Evolutionary conservation across 805 yeast species (phyloP).

Genomic region (Allodekkera sacchari): DNA sequence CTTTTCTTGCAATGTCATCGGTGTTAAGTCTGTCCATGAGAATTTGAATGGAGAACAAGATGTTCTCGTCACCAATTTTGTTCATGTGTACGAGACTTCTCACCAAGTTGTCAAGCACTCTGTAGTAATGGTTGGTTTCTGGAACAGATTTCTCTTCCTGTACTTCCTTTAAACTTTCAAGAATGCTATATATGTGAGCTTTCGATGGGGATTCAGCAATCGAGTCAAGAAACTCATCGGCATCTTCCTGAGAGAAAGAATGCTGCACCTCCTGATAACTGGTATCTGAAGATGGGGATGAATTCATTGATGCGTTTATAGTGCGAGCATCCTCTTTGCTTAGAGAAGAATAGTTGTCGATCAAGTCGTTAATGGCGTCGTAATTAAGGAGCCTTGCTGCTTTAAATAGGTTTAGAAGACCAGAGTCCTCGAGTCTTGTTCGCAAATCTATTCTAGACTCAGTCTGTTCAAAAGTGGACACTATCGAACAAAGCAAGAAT

Average conservation of each 20-base stretch:
- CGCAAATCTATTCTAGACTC: conserved; percentile 49
- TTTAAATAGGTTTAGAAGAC: conserved; percentile 43
- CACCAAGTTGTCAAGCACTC: conserved; percentile 23
- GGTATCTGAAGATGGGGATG: no score
- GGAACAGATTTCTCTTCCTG: background rate
- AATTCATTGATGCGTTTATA: no score
- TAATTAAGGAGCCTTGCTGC: conserved; percentile 44
- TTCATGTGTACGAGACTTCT: conserved; percentile 2
- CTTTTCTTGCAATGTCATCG: conserved; percentile 65
- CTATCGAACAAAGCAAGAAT: conserved; percentile 60
- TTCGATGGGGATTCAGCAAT: background rate
- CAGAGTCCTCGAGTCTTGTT: conserved; percentile 49
- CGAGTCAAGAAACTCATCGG: no score
- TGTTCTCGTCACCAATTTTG: conserved; percentile 9
- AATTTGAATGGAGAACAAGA: conserved; percentile 51
- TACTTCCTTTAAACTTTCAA: background rate
- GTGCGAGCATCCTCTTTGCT: conserved; percentile 45
- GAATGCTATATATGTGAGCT: background rate
- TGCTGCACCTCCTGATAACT: no score
- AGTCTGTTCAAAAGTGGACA: conserved; percentile 29
- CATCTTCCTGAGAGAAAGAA: no score
- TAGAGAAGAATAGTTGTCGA: conserved; percentile 49
- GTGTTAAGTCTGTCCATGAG: conserved; percentile 58
- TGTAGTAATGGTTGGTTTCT: conserved; percentile 19
- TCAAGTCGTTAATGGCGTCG: conserved; percentile 56